Evolutionary conservation across 257 asterid species (phyloP).

Genomic region (Buddleja alternifolia): DNA sequence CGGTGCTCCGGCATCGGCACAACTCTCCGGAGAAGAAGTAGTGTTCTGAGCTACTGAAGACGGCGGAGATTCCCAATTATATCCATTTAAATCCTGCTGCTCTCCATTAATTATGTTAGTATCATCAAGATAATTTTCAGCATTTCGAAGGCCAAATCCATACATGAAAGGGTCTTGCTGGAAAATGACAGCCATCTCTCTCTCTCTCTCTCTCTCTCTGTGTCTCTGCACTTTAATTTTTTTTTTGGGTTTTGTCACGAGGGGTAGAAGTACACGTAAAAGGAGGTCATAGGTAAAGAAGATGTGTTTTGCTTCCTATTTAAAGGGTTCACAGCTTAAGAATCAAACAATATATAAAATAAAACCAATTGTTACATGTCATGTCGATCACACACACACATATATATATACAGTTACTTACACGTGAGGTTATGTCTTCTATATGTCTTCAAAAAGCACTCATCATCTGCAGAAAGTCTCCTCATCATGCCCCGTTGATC

Average conservation of each 20-base stretch:
- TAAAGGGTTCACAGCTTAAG: slow-evolving; percentile 38
- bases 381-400: slow-evolving; percentile 28
- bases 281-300: slow-evolving; percentile 21
- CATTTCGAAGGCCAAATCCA: slow-evolving; percentile 19
- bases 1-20: background rate
- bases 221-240: background rate
- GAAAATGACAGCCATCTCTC: slow-evolving; percentile 29
- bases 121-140: slow-evolving; percentile 1
- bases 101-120: background rate
- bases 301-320: slow-evolving; percentile 30
- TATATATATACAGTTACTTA: slow-evolving; percentile 38
- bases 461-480: too few relatives aligned
- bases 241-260: background rate
- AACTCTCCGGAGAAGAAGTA: slow-evolving; percentile 21
- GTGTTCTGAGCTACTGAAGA: slow-evolving; percentile 29
- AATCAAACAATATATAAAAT: background rate
- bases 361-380: slow-evolving; percentile 40
- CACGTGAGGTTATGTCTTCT: slow-evolving; percentile 45
- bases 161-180: slow-evolving; percentile 57
- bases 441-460: background rate
- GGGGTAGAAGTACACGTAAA: slow-evolving; percentile 23
- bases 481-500: too few relatives aligned
- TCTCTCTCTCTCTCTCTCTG: slow-evolving; percentile 29
- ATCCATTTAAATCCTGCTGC: background rate
- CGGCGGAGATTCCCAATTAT: slow-evolving; percentile 41